phyloP scores from a whole-genome alignment of 2,329 filamentous ascomycete species.

The Ophiostoma novo-ulmi region DNA sequence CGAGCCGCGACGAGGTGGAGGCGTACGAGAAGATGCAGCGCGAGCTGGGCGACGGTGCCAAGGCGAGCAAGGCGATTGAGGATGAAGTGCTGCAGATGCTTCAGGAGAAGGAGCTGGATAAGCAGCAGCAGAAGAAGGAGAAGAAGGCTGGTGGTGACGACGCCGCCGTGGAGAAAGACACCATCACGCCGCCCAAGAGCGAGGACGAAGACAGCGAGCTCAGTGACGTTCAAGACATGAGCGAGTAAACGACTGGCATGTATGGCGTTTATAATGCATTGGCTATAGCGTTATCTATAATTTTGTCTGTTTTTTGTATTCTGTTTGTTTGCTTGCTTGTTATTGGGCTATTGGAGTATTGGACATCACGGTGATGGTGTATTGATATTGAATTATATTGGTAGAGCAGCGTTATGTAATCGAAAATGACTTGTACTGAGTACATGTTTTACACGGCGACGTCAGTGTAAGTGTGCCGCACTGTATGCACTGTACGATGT shows the following conservation, averaged over 20 bases:
- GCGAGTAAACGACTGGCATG: neutral
- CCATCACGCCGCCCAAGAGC: slow-evolving; percentile 17
- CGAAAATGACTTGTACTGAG: neutral
- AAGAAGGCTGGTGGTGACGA: slow-evolving; percentile 10
- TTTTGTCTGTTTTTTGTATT: neutral
- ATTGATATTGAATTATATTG: neutral
- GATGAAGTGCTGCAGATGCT: slow-evolving; percentile 44
- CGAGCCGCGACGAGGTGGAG: slow-evolving; percentile 33
- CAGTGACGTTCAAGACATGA: neutral
- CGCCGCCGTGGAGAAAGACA: neutral
- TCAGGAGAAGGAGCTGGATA: slow-evolving; percentile 20
- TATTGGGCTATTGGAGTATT: neutral
- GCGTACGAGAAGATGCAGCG: slow-evolving; percentile 27
- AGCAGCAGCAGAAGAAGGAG: neutral
- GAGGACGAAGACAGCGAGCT: slow-evolving; percentile 3
- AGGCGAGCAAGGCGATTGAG: slow-evolving; percentile 37
- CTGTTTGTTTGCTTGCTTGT: neutral
- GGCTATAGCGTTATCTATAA: too few species aligned
- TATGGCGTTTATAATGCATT: neutral
- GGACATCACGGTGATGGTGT: neutral
- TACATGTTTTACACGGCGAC: neutral
- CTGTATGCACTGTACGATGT: neutral
- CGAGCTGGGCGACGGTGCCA: slow-evolving; percentile 32
- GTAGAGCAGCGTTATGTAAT: neutral
- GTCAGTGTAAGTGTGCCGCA: neutral